phyloP scores from a whole-genome alignment of 2,329 filamentous ascomycete genomes.

The Ophiognomonia clavigignenti-juglandacearum region DNA sequence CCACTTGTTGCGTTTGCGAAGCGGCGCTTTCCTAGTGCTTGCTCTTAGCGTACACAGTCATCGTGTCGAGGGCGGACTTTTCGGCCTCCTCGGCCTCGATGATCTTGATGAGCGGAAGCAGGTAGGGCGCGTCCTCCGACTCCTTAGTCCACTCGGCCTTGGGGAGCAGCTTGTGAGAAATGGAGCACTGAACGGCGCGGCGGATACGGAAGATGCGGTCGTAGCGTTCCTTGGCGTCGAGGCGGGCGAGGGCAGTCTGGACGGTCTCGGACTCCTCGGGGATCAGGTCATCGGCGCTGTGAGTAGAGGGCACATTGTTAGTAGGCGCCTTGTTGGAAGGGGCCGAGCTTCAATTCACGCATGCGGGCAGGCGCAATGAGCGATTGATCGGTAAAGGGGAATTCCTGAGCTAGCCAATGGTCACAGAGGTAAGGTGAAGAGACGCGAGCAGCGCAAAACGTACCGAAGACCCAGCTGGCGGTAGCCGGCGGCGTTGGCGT shows the following conservation, averaged over 20 bases:
- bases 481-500: constrained; percentile 84
- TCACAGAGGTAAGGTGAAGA: background rate
- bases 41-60: constrained; percentile 46
- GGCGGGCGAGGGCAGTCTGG: constrained; percentile 83
- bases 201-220: constrained; percentile 97
- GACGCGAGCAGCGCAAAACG: constrained; percentile 1
- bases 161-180: constrained; percentile 61
- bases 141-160: constrained; percentile 57
- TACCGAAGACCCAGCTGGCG: constrained; percentile 89
- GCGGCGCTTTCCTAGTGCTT: constrained; percentile 31
- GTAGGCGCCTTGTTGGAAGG: too few species aligned
- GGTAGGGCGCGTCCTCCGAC: constrained; percentile 52
- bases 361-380: too few species aligned
- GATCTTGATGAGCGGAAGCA: constrained; percentile 47
- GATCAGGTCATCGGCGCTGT: constrained; percentile 89
- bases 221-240: constrained; percentile 85
- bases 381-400: too few species aligned
- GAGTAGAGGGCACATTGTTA: background rate
- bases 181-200: constrained; percentile 77
- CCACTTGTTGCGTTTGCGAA: background rate
- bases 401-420: too few species aligned
- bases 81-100: constrained; percentile 42
- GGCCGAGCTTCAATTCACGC: too few species aligned
- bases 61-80: constrained; percentile 45
- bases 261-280: constrained; percentile 87